Evolutionary conservation across 2,329 filamentous ascomycete species (phyloP), one percentile per base, ranked within the genome.

Genomic region (Penicillium concentricum): DNA sequence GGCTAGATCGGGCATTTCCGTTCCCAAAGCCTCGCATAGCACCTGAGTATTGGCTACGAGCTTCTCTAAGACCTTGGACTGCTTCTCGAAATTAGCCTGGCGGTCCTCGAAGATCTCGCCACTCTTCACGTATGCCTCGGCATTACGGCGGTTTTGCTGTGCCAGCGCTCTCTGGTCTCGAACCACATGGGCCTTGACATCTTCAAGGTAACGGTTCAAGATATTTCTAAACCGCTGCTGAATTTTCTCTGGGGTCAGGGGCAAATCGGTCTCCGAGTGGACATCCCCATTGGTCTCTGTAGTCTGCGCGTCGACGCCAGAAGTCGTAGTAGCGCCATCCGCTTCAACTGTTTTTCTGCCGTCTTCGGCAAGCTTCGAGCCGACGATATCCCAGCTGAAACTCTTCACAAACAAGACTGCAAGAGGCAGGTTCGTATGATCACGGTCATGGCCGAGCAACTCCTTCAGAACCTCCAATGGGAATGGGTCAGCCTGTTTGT

Each of bases 381-480:
- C 94, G 15, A 99, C 78, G 35, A 97, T 85, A 76, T 99, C 95
- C 92, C 93, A 99, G 61, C 89, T 88, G 68, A 97, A 99, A 18
- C 90, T 88, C 77, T 97, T 99, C 64, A 96, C 92, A 69, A 99
- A 99, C 15, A 96, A 84, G 50, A 97, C 94, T 6, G 97, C 88
- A 44, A 99, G 79, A 1, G 94, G 92, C 42, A 99, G 78, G 69
- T 97, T 99, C 54, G 86, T 81, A 70, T 97, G 94, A 65, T 99
- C 93, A 54, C 92, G 86, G 72, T 99, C 94, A 70, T 97, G 88
- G 8, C 92, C 92, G 16, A 99, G 83, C 62, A 99, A 84, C 71
- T 99, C 95, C 77, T 99, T 99, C 39, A 99, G 79, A n/a, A 97
- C 93, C 73, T 99, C 94, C 20, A 99, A 81, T 4, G 95, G 95